phyloP scores from a whole-genome alignment of 2,329 filamentous ascomycete genomes.

The Leptographium procerum region DNA sequence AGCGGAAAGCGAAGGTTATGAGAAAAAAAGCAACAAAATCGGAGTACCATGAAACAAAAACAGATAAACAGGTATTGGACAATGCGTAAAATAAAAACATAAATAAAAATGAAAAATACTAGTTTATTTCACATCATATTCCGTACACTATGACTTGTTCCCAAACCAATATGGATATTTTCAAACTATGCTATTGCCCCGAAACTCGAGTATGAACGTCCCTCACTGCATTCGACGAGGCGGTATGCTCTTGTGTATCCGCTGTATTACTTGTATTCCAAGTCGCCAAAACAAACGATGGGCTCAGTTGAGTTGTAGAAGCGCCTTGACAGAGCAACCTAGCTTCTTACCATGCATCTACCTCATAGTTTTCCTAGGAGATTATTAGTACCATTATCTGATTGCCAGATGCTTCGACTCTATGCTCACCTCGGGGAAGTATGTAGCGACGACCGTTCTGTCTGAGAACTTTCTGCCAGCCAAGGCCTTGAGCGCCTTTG shows the following conservation, averaged over 20 bases:
- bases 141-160: too few relatives aligned
- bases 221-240: background rate
- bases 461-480: conserved; percentile 94
- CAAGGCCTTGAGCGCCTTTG: conserved; percentile 76
- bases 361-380: conserved; percentile 79
- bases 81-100: background rate
- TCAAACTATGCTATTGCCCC: too few relatives aligned
- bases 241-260: background rate
- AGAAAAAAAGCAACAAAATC: too few relatives aligned
- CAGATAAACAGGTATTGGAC: too few relatives aligned
- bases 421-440: conserved; percentile 72
- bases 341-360: conserved; percentile 63
- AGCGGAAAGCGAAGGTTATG: too few relatives aligned
- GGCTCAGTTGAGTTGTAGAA: background rate
- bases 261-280: background rate
- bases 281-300: background rate
- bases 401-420: background rate
- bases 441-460: conserved; percentile 90
- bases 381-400: background rate
- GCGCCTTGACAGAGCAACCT: background rate
- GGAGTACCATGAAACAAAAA: too few relatives aligned
- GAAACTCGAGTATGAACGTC: too few relatives aligned
- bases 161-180: background rate
- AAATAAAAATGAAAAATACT: background rate
- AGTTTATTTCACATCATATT: background rate